phyloP scores from a whole-genome alignment of 768 basidiomycete genomes.

The Lentinula detonsa region DNA sequence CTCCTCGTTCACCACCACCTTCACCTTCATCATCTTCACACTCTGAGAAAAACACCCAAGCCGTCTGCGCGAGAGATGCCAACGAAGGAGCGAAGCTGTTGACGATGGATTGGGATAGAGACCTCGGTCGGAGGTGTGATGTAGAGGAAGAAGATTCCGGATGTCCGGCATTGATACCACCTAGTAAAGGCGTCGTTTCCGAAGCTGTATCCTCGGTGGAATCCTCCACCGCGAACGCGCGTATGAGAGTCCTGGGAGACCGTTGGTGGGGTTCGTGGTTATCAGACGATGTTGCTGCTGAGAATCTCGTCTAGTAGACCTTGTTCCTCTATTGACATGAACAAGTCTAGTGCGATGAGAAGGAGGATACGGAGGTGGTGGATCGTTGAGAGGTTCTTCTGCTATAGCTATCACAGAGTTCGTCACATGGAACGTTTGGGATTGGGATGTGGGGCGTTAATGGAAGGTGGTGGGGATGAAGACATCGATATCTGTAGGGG shows the following conservation, averaged over 20 bases:
- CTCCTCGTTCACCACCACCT: too few species aligned
- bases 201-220: constrained; percentile 20
- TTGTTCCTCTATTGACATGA: too few species aligned
- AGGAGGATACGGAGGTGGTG: constrained; percentile 13
- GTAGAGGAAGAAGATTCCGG: constrained; percentile 1
- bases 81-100: constrained; percentile 21
- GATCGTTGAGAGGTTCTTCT: constrained; percentile 31
- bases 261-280: constrained; percentile 18
- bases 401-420: not conserved
- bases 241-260: constrained; percentile 21
- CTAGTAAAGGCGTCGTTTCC: constrained; percentile 47
- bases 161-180: constrained; percentile 13
- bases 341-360: too few species aligned
- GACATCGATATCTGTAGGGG: too few species aligned
- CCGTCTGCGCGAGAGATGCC: constrained; percentile 61
- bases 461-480: too few species aligned
- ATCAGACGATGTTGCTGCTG: constrained; percentile 8
- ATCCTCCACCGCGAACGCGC: constrained; percentile 18
- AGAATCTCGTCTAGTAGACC: too few species aligned
- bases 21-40: constrained; percentile 23
- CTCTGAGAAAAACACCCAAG: constrained; percentile 64
- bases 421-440: too few species aligned
- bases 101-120: constrained; percentile 52
- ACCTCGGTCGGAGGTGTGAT: constrained; percentile 37
- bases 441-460: too few species aligned